Evolutionary conservation across 1,139 yeast genomes (phyloP).

Genomic region (Geotrichum aggregatum): DNA sequence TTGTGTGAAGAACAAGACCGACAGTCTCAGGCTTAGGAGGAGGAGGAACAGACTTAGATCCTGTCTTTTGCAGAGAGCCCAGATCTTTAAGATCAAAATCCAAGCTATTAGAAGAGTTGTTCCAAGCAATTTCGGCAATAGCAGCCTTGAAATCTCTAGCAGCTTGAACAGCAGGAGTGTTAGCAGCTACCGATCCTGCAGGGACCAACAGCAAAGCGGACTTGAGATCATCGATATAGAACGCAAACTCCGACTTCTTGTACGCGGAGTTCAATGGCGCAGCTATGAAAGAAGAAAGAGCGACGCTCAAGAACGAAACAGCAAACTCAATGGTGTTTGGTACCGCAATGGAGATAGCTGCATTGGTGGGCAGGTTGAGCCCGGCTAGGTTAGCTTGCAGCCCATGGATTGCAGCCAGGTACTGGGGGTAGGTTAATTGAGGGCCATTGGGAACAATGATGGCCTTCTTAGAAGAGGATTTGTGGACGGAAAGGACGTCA

Average conservation of each 20-base stretch:
- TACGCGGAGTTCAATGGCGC: conserved; percentile 64
- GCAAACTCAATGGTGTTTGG: conserved; percentile 58
- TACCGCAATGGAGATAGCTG: conserved; percentile 55
- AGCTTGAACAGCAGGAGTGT: conserved; percentile 47
- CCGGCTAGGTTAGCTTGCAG: conserved; percentile 34
- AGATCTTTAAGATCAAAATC: conserved; percentile 29
- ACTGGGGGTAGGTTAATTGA: conserved; percentile 31
- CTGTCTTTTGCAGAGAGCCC: conserved; percentile 23
- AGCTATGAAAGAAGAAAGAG: conserved; percentile 53
- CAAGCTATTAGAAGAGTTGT: conserved; percentile 29
- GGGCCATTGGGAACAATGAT: conserved; percentile 36
- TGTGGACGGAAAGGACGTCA: conserved; percentile 23
- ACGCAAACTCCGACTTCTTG: conserved; percentile 56
- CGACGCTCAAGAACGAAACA: conserved; percentile 50
- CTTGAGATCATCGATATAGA: conserved; percentile 56
- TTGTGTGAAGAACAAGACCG: conserved; percentile 62
- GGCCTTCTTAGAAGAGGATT: conserved; percentile 23
- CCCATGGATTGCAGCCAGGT: conserved; percentile 28
- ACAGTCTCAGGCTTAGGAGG: conserved; percentile 45
- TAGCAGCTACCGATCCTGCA: conserved; percentile 41
- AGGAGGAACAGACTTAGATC: conserved; percentile 39
- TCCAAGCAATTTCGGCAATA: conserved; percentile 51
- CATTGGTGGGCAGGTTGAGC: conserved; percentile 38
- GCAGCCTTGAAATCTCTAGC: conserved; percentile 47
- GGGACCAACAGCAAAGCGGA: conserved; percentile 56